Base-by-base conservation (phyloP, 257 asterid genomes). In the Petunia secreta region DNA sequence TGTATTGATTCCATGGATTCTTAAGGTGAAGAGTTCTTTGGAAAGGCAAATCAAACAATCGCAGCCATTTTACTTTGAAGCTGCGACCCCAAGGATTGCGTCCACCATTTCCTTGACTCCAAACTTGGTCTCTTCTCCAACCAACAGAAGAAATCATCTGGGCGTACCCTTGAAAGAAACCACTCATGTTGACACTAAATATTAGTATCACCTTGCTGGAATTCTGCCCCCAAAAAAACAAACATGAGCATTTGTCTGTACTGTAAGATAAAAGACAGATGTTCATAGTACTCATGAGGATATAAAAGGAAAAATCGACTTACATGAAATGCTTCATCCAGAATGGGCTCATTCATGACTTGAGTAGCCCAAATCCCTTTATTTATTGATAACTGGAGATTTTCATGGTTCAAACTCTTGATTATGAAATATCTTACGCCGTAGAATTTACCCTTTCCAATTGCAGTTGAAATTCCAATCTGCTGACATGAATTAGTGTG, bases 161-260 rank as follows among this genome's bases (percentile, higher is more conserved):
- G 69, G 98, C 99, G 82, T 95, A 95, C n/a, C 99, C 99, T 95
- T 95, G 99, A 90, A 95, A 95, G 92, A 87, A 93, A 52, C 97
- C 97, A 88, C 99, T 95, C 97, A 87, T 87, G 91, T 95, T 95
- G 91, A 95, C 99, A 87, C 99, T 95, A 87, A 93, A 95, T 85
- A 95, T 92, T 81, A 95, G 91, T 89, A 95, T 93, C 76, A 95
- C 99, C 90, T 92, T 95, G 86, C 94, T 89, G 83, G 97, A 91
- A 84, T 87, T 95, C 99, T 95, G 97, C 95, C 16, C 46, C 2
- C 39, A 69, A 34, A 50, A 69, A 9, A 50, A n/a, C 8, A 48
- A 92, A 80, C 81, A 85, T 5, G 78, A n/a, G 73, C 2, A 48
- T 13, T 67, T 63, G 78, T 36, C 39, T 36, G 53, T 80, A 59